These are phyloP conservation scores for Annulohypoxylon moriforme DNA, from an alignment of 495 filamentous ascomycete genomes.

Conservation along the genomic window DNA sequence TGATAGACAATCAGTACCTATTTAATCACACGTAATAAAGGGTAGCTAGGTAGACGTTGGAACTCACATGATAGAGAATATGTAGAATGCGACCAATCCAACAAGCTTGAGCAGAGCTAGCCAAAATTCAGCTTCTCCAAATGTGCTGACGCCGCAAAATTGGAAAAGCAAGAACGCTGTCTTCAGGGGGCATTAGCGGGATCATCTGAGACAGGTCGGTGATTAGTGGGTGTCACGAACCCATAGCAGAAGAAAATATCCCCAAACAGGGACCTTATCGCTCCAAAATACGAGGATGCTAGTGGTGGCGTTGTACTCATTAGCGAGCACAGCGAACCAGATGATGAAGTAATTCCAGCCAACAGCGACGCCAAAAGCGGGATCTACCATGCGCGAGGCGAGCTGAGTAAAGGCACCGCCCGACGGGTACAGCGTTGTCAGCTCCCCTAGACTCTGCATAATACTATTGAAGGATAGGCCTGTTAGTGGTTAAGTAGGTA, in stretches of 20 bases:
- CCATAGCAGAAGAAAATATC: slow-evolving; percentile 76
- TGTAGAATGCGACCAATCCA: slow-evolving; percentile 73
- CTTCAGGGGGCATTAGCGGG: slow-evolving; percentile 44
- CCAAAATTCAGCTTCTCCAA: slow-evolving; percentile 74
- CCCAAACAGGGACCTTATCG: slow-evolving; percentile 60
- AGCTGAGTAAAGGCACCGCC: slow-evolving; percentile 70
- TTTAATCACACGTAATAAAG: no score
- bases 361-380: slow-evolving; percentile 84
- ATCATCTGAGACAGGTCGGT: neutral
- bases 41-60: neutral
- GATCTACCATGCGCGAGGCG: slow-evolving; percentile 77
- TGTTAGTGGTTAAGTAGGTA: slow-evolving; percentile 4
- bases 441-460: slow-evolving; percentile 74
- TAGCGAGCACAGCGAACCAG: slow-evolving; percentile 69
- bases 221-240: slow-evolving; percentile 51
- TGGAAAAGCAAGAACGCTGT: slow-evolving; percentile 59
- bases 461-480: slow-evolving; percentile 44
- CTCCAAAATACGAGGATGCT: slow-evolving; percentile 72
- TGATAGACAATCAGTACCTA: slow-evolving; percentile 34
- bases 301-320: slow-evolving; percentile 69
- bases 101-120: slow-evolving; percentile 74
- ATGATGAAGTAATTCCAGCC: slow-evolving; percentile 82
- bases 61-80: slow-evolving; percentile 71
- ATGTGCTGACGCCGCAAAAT: slow-evolving; percentile 61
- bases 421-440: slow-evolving; percentile 76